Evolutionary conservation across 345 rosid species (phyloP).

Genomic region (Isatis tinctoria): DNA sequence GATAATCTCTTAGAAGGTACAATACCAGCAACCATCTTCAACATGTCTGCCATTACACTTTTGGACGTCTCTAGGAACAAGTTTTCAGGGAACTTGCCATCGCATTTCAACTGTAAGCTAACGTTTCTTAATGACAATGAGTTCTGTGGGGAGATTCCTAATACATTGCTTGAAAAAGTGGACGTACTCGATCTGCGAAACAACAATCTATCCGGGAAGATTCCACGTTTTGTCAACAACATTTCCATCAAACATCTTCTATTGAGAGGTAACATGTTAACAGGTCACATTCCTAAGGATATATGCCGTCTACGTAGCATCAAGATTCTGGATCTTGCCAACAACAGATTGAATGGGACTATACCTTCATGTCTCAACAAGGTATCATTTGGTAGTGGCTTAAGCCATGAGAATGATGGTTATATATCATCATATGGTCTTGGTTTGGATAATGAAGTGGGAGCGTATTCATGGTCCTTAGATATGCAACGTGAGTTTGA

Average conservation of each 20-base stretch:
- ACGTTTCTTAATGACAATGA: not conserved
- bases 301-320: not conserved
- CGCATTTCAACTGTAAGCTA: not conserved
- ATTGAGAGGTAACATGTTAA: too few relatives aligned
- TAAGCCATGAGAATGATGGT: not conserved
- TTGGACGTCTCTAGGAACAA: conserved; percentile 5
- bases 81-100: not conserved
- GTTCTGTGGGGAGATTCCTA: not conserved
- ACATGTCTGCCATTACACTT: rapidly evolving
- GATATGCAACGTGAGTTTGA: too few relatives aligned
- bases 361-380: not conserved
- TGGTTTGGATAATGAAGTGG: not conserved
- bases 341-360: not conserved
- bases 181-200: not conserved
- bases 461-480: too few relatives aligned
- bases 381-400: not conserved
- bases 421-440: not conserved
- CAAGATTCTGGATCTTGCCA: not conserved
- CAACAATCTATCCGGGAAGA: not conserved
- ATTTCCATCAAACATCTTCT: too few relatives aligned
- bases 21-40: not conserved
- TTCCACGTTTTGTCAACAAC: too few relatives aligned
- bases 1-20: conserved; percentile 6
- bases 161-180: not conserved
- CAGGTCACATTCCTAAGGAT: not conserved